Conservation (phyloP, 192 early-diverging fungal genomes). For the Podila clonocystis region DNA sequence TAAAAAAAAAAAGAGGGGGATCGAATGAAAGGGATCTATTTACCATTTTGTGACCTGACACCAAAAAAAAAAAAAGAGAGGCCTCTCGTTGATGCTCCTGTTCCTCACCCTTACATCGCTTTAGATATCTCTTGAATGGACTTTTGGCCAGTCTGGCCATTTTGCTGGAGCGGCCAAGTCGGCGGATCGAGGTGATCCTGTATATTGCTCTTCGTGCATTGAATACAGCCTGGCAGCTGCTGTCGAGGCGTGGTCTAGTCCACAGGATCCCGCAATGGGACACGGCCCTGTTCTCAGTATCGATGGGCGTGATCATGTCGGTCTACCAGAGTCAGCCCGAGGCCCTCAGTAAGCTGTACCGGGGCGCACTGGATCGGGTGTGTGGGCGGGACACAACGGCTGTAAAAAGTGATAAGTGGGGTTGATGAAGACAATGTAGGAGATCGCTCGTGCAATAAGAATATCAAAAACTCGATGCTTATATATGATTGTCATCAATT, state of each 20-base stretch:
- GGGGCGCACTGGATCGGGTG: slow-evolving; percentile 76
- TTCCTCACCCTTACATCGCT: no score
- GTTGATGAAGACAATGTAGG: no score
- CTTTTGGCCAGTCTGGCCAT: slow-evolving; percentile 62
- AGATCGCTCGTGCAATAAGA: no score
- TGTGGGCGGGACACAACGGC: slow-evolving; percentile 62
- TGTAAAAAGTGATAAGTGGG: no score
- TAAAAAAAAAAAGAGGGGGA: no score
- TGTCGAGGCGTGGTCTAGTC: slow-evolving; percentile 66
- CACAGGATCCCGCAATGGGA: slow-evolving; percentile 76
- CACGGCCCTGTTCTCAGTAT: slow-evolving; percentile 71
- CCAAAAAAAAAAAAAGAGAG: no score
- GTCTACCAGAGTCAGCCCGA: slow-evolving; percentile 82
- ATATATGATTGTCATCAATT: no score
- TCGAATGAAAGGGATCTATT: no score
- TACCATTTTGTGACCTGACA: no score
- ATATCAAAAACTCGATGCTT: no score
- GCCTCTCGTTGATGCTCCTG: no score
- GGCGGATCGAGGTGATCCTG: slow-evolving; percentile 83
- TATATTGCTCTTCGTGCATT: slow-evolving; percentile 85
- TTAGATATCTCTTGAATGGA: slow-evolving; percentile 53
- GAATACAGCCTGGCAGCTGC: slow-evolving; percentile 71
- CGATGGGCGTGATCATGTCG: slow-evolving; percentile 83
- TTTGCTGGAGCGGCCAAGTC: slow-evolving; percentile 68
- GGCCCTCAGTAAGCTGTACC: slow-evolving; percentile 77